Conservation (phyloP, 2,329 filamentous ascomycete genomes). For the Sporothrix pseudoabietina region DNA sequence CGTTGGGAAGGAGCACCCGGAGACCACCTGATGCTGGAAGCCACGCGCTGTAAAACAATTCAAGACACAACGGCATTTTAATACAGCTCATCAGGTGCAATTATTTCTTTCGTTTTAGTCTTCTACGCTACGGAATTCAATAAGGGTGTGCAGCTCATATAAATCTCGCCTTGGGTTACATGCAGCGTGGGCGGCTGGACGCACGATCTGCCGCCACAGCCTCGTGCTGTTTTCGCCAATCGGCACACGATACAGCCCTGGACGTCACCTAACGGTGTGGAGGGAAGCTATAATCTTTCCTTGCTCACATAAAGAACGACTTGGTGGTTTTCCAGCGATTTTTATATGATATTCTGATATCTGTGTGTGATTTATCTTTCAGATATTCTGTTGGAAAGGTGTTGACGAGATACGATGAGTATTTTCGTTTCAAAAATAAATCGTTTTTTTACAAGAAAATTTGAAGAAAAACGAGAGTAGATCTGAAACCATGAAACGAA, state of each 20-base stretch:
- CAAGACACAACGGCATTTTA: background rate
- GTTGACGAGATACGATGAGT: too few relatives aligned
- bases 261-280: background rate
- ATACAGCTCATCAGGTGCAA: background rate
- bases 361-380: too few relatives aligned
- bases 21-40: background rate
- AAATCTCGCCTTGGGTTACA: constrained; percentile 11
- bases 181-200: constrained; percentile 1
- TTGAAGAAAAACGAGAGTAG: too few relatives aligned
- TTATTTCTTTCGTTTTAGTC: background rate
- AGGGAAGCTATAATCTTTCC: background rate
- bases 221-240: constrained; percentile 17
- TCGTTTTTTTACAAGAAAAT: background rate
- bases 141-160: background rate
- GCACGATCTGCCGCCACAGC: constrained; percentile 1
- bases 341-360: background rate
- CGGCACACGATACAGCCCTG: background rate
- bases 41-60: background rate
- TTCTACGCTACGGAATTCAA: background rate
- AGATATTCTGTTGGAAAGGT: too few relatives aligned
- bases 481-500: background rate
- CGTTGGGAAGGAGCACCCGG: constrained; percentile 6
- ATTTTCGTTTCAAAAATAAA: background rate
- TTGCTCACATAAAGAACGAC: background rate
- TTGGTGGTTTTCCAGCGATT: background rate